Evolutionary conservation across 208 protist genomes (phyloP), one percentile per base, ranked within the genome.

Genomic region (Zelonia costaricensis): DNA sequence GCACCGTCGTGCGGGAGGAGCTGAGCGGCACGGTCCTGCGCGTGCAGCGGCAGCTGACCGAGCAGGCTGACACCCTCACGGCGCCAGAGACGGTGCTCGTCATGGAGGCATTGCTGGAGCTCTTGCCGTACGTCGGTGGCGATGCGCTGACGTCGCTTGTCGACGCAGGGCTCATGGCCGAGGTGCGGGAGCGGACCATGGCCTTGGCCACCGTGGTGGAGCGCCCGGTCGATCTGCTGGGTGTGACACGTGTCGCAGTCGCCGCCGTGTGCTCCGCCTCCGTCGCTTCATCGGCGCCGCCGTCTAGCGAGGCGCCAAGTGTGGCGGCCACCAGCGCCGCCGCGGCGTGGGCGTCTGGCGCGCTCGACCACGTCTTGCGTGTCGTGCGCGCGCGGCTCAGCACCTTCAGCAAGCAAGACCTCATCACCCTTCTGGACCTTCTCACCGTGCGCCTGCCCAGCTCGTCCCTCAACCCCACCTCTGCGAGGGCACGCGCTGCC

Each of bases 191-290:
- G 42, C 77, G 82, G 16, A 54, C 65, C 13, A 48, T 76, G 44
- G 58, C 70, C 1, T 60, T 84, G 45, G 68, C 68, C 0, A 62
- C 42, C 27, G 75, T 80, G 35, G 78, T 84, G 55, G 75, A 78
- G 69, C 64, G 67, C 2, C 68, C 82, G n/a, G 61, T 82, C 12
- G 82, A 84, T 22, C 48, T 88, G 27, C 72, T 84, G 6, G 82
- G 78, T 28, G 74, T 88, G 40, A 47, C 57, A 25, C 66, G 73
- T 5, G 67, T 82, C 28, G 45, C 60, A 9, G 67, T 81, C 23
- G 71, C 78, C 56, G 80, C 64, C 16, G 49, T 59, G 31, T 38
- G 25, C 42, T 47, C 56, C 12, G 25, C 36, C 5, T 23, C 52
- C 15, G 20, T 30, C 25, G 27, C 40, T 3, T 22, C 48, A n/a